A percentile compares a stretch with the other conserved stretches of the same genome.
phyloP scores from a whole-genome alignment of 352 stramenopile species.

The Pythium rishiriense region DNA sequence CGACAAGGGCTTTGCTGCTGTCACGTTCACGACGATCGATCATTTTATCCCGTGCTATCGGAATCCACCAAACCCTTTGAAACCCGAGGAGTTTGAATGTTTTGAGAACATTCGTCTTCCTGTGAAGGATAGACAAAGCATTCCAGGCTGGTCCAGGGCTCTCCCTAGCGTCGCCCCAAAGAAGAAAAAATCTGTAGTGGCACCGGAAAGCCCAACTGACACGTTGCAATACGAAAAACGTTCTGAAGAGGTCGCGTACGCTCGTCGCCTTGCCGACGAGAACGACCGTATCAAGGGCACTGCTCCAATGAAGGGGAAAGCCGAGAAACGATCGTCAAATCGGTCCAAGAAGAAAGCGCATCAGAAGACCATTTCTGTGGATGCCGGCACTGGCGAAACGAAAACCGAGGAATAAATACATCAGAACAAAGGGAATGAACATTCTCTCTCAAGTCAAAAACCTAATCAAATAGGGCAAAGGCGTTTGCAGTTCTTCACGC shows the following conservation, averaged over 20 bases:
- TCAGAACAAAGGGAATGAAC: background rate
- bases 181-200: background rate
- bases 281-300: conserved; percentile 13
- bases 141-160: conserved; percentile 69
- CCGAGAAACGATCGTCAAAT: conserved; percentile 14
- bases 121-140: conserved; percentile 79
- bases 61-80: conserved; percentile 71
- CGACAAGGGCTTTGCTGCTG: conserved; percentile 57
- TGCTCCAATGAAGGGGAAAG: background rate
- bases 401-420: background rate
- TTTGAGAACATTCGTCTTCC: conserved; percentile 69
- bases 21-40: conserved; percentile 73
- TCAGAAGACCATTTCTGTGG: conserved; percentile 11
- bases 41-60: conserved; percentile 89
- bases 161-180: background rate
- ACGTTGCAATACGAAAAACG: background rate
- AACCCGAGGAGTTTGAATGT: conserved; percentile 68
- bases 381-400: conserved; percentile 4
- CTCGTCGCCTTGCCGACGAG: conserved; percentile 7
- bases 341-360: conserved; percentile 16
- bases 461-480: background rate
- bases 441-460: background rate
- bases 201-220: background rate
- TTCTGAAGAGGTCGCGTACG: conserved; percentile 12
- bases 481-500: background rate